Conservation (phyloP, 768 basidiomycete genomes). For the Austroboletus eburneus region DNA sequence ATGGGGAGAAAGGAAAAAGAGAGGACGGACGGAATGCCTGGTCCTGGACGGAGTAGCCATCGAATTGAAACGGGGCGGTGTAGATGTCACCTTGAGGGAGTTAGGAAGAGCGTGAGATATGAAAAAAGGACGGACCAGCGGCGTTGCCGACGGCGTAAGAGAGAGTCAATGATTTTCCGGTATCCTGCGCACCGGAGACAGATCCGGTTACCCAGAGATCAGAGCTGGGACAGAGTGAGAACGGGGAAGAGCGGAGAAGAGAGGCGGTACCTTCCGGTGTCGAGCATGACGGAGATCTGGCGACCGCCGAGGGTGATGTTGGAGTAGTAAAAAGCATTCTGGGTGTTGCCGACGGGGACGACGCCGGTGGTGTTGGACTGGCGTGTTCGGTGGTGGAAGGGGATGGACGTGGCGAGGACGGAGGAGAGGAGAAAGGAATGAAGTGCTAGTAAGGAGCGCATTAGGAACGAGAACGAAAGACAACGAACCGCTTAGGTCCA, state of each 20-base stretch:
- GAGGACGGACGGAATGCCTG: conserved; percentile 61
- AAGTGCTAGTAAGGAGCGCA: conserved; percentile 21
- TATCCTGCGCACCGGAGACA: conserved; percentile 48
- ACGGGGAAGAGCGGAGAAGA: neutral
- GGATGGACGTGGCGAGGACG: conserved; percentile 30
- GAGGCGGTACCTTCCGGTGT: conserved; percentile 66
- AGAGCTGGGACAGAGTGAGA: conserved; percentile 41
- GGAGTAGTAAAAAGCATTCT: conserved; percentile 68
- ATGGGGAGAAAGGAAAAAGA: neutral
- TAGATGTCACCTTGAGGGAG: conserved; percentile 48
- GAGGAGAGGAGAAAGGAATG: conserved; percentile 11
- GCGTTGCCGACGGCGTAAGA: conserved; percentile 70
- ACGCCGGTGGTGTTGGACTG: conserved; percentile 24
- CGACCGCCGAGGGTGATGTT: conserved; percentile 67
- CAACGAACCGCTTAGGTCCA: neutral
- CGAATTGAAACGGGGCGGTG: conserved; percentile 50
- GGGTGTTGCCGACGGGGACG: conserved; percentile 55
- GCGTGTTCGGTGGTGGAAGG: conserved; percentile 24
- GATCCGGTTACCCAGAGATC: conserved; percentile 67
- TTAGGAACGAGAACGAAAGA: conserved; percentile 3
- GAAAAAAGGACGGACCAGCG: conserved; percentile 38
- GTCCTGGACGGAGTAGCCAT: conserved; percentile 50
- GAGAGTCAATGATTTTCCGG: conserved; percentile 53
- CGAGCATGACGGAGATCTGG: conserved; percentile 57
- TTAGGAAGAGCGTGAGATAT: neutral